Percentiles rank a stretch among this genome's conserved stretches.
Evolutionary conservation across 2,329 filamentous ascomycete genomes (phyloP).

Genomic region (Lomentospora prolificans): DNA sequence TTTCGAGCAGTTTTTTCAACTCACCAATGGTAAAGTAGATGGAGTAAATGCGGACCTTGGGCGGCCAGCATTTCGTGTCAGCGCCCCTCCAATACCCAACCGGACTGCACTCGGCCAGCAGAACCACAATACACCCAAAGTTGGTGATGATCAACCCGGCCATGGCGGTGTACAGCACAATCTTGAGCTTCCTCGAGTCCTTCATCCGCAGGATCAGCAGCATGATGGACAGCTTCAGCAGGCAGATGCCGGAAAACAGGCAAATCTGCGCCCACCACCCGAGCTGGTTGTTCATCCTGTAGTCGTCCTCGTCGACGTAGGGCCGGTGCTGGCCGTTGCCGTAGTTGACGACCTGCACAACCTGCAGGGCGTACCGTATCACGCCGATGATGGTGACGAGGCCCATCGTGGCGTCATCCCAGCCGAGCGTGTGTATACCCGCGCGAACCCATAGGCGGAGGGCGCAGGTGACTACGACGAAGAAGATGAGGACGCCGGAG

Average conservation of each 20-base stretch:
- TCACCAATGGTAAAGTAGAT: constrained; percentile 23
- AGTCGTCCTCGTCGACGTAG: constrained; percentile 22
- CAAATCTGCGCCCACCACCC: constrained; percentile 30
- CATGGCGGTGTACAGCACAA: constrained; percentile 22
- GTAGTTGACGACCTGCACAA: constrained; percentile 19
- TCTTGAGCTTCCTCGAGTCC: constrained; percentile 20
- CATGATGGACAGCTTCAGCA: constrained; percentile 32
- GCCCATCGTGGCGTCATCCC: constrained; percentile 28
- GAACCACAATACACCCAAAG: constrained; percentile 20
- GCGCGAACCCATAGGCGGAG: constrained; percentile 22
- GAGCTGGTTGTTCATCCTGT: constrained; percentile 25
- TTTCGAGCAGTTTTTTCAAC: no score
- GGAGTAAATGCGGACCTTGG: constrained; percentile 21
- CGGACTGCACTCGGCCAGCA: constrained; percentile 23
- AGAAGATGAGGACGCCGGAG: constrained; percentile 21
- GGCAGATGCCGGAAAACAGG: constrained; percentile 27
- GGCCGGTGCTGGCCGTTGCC: constrained; percentile 29
- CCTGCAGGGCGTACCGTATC: constrained; percentile 22
- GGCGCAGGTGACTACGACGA: constrained; percentile 22
- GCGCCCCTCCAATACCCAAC: constrained; percentile 22
- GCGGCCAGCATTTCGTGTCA: constrained; percentile 20
- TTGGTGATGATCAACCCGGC: constrained; percentile 22
- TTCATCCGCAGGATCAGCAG: constrained; percentile 31
- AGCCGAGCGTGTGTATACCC: constrained; percentile 19
- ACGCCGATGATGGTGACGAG: constrained; percentile 20